These are phyloP conservation scores for Phytophthora tentaculata DNA, from an alignment of 352 stramenopile genomes.

Conservation along the genomic window DNA sequence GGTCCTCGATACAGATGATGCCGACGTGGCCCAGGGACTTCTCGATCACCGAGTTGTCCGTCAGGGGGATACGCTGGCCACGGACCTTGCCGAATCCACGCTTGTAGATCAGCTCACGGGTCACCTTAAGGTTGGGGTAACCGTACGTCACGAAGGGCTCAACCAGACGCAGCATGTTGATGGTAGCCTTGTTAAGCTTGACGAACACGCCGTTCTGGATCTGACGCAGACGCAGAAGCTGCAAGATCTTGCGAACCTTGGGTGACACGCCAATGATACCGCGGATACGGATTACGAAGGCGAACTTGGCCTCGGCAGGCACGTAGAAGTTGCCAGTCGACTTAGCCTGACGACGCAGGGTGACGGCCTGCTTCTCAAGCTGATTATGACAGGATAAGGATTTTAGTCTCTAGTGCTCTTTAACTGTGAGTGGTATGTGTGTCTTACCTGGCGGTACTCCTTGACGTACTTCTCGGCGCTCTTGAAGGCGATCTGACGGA, in stretches of 20 bases:
- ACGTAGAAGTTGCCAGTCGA: constrained; percentile 97
- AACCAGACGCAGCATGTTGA: constrained; percentile 99
- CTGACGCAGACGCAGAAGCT: constrained; percentile 99
- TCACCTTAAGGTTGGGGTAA: constrained; percentile 97
- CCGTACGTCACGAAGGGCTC: constrained; percentile 99
- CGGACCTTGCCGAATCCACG: constrained; percentile 99
- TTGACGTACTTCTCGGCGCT: constrained; percentile 98
- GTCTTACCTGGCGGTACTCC: constrained; percentile 94
- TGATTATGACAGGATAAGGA: constrained; percentile 18
- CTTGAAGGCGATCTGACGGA: constrained; percentile 92
- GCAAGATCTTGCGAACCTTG: constrained; percentile 98
- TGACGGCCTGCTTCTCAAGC: constrained; percentile 93
- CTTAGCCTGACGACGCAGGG: constrained; percentile 97
- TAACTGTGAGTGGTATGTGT: too few species aligned
- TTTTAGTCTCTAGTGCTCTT: too few species aligned
- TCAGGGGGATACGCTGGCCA: constrained; percentile 98
- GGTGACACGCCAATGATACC: constrained; percentile 97
- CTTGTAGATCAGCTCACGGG: constrained; percentile 99
- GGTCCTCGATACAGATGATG: constrained; percentile 99
- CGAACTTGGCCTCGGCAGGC: constrained; percentile 97
- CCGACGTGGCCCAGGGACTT: constrained; percentile 94
- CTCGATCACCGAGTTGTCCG: constrained; percentile 97
- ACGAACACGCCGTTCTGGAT: constrained; percentile 99
- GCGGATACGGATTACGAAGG: constrained; percentile 98
- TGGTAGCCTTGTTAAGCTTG: constrained; percentile 99